These are phyloP conservation scores for Phialocephala sp. DNA, from an alignment of 2,329 filamentous ascomycete species.

Conservation along the genomic window DNA sequence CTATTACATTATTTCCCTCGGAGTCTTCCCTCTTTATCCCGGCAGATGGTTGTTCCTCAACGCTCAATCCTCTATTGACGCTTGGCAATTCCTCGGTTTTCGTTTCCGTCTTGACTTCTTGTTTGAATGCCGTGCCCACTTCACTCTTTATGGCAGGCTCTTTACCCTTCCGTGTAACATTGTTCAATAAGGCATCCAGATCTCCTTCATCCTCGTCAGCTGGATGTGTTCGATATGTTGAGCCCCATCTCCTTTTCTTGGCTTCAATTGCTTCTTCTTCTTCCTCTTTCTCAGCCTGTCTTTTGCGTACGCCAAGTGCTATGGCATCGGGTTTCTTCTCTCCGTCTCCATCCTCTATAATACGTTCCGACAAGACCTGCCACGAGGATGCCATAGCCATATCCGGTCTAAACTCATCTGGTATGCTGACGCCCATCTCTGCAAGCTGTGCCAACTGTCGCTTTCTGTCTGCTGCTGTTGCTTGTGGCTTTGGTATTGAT, in stretches of 20 bases:
- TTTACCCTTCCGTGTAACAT: conserved; percentile 39
- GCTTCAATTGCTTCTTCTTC: conserved; percentile 64
- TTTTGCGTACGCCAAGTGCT: conserved; percentile 66
- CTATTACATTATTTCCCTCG: conserved; percentile 43
- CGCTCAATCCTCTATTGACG: not conserved
- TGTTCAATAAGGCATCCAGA: conserved; percentile 48
- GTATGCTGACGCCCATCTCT: conserved; percentile 84
- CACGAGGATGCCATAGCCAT: conserved; percentile 91
- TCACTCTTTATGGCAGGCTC: conserved; percentile 34
- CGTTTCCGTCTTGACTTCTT: conserved; percentile 32
- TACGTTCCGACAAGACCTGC: conserved; percentile 62
- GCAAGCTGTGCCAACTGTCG: conserved; percentile 86
- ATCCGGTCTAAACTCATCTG: conserved; percentile 76
- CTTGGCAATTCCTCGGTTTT: conserved; percentile 4
- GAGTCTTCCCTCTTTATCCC: conserved; percentile 37
- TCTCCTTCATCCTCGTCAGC: conserved; percentile 40
- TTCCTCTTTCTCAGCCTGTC: conserved; percentile 64
- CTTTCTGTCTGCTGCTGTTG: conserved; percentile 71
- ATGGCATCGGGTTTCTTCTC: conserved; percentile 50
- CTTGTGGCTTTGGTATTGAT: conserved; percentile 40
- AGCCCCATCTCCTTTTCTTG: conserved; percentile 57
- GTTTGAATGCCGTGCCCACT: conserved; percentile 26
- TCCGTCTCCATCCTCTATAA: conserved; percentile 47
- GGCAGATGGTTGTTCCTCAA: conserved; percentile 8
- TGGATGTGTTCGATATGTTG: conserved; percentile 44